A percentile compares a stretch with the other conserved stretches of the same genome.
Evolutionary conservation across 768 basidiomycete genomes (phyloP).

Genomic region (Gautieria morchelliformis): DNA sequence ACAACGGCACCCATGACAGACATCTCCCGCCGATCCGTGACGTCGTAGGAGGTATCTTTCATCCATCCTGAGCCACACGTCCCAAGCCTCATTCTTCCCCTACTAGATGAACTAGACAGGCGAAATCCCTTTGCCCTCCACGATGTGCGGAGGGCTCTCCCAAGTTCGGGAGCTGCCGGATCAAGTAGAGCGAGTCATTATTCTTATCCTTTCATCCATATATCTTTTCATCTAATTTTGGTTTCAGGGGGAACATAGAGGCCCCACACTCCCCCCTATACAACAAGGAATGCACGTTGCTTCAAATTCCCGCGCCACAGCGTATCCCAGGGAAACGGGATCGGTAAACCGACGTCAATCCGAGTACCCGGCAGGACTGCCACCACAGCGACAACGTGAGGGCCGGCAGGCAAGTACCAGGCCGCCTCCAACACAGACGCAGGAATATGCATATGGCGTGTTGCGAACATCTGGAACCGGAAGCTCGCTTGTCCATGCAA

Average conservation of each 20-base stretch:
- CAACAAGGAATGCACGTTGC: background rate
- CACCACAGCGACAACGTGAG: background rate
- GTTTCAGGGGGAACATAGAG: background rate
- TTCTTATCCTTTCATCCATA: background rate
- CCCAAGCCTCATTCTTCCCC: background rate
- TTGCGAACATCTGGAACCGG: background rate
- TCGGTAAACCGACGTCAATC: background rate
- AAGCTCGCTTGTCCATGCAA: background rate
- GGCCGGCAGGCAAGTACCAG: background rate
- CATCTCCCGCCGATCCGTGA: background rate
- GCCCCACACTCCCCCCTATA: background rate
- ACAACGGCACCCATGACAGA: background rate
- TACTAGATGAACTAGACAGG: background rate
- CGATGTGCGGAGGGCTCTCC: background rate
- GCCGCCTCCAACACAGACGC: background rate
- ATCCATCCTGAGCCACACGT: background rate
- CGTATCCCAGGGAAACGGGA: background rate
- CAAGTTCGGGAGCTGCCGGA: background rate
- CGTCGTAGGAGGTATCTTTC: background rate
- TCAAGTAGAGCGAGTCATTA: background rate
- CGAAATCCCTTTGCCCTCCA: background rate
- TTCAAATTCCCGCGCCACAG: background rate
- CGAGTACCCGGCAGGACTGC: background rate
- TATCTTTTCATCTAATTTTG: background rate
- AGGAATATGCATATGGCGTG: background rate